Conservation (phyloP, 768 basidiomycete species). For the Boletus rex-veris region DNA sequence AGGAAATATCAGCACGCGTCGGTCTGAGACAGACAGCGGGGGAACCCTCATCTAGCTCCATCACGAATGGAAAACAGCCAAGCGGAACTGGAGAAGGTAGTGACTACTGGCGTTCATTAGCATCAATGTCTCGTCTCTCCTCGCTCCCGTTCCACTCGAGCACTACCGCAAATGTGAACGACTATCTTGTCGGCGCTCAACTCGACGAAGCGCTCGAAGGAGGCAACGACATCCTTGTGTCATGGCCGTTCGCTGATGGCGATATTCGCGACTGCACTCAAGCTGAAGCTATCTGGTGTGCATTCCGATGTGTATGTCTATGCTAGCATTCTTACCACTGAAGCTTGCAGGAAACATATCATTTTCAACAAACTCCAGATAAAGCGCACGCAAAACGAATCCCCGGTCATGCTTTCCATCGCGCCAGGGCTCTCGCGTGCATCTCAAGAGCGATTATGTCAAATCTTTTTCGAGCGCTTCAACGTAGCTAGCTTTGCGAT, state of each 20-base stretch:
- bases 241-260: constrained; percentile 79
- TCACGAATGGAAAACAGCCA: constrained; percentile 22
- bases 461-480: constrained; percentile 90
- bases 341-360: constrained; percentile 68
- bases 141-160: constrained; percentile 42
- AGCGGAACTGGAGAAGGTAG: constrained; percentile 13
- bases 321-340: constrained; percentile 2
- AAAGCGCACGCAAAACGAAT: constrained; percentile 83
- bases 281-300: constrained; percentile 84
- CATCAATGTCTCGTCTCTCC: constrained; percentile 48
- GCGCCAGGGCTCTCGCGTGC: constrained; percentile 59
- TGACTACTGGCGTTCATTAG: constrained; percentile 32
- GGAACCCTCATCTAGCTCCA: constrained; percentile 30
- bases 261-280: constrained; percentile 76
- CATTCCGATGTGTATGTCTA: not conserved
- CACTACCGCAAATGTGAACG: constrained; percentile 55
- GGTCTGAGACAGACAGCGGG: constrained; percentile 51
- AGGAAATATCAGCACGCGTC: constrained; percentile 82
- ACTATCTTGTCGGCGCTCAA: constrained; percentile 78
- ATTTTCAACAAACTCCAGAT: constrained; percentile 73
- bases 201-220: constrained; percentile 77
- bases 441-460: constrained; percentile 70
- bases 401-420: constrained; percentile 76
- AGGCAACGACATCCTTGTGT: constrained; percentile 69
- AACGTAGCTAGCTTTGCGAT: constrained; percentile 81